phyloP scores from a whole-genome alignment of 441 rosid genomes.

The Arabidopsis lyrata region DNA sequence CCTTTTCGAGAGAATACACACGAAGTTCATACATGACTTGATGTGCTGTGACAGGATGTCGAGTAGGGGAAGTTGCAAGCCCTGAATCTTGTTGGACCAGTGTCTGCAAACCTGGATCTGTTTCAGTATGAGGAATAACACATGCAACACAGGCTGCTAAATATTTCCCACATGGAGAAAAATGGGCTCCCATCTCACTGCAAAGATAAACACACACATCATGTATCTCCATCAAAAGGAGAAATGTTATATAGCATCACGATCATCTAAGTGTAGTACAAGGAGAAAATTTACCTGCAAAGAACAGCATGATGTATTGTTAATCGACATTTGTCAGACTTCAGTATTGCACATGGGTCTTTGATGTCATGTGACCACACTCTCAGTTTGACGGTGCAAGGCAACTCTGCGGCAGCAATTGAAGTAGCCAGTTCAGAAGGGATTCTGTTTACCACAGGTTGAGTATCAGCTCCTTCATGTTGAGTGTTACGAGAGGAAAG shows the following conservation, averaged over 20 bases:
- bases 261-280: conserved; percentile 8
- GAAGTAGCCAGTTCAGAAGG: conserved; percentile 80
- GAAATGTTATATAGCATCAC: conserved; percentile 14
- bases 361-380: conserved; percentile 82
- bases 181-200: conserved; percentile 99
- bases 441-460: conserved; percentile 65
- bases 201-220: conserved; percentile 42
- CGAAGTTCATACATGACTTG: conserved; percentile 96
- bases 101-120: conserved; percentile 72
- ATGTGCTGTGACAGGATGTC: conserved; percentile 91
- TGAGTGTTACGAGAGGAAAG: conserved; percentile 48
- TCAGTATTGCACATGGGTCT: conserved; percentile 72
- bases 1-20: conserved; percentile 92
- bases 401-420: conserved; percentile 86
- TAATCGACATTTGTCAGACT: conserved; percentile 66
- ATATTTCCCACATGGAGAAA: conserved; percentile 96
- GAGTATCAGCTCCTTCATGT: conserved; percentile 57
- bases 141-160: conserved; percentile 98
- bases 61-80: conserved; percentile 87
- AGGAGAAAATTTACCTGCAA: conserved; percentile 65
- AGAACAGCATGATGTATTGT: conserved; percentile 94
- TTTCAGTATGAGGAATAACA: conserved; percentile 79
- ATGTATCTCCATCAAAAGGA: conserved; percentile 20
- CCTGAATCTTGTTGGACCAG: conserved; percentile 68
- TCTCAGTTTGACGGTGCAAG: conserved; percentile 94